Evolutionary conservation across 768 basidiomycete species (phyloP).

Genomic region (Boletus rubescentipes): DNA sequence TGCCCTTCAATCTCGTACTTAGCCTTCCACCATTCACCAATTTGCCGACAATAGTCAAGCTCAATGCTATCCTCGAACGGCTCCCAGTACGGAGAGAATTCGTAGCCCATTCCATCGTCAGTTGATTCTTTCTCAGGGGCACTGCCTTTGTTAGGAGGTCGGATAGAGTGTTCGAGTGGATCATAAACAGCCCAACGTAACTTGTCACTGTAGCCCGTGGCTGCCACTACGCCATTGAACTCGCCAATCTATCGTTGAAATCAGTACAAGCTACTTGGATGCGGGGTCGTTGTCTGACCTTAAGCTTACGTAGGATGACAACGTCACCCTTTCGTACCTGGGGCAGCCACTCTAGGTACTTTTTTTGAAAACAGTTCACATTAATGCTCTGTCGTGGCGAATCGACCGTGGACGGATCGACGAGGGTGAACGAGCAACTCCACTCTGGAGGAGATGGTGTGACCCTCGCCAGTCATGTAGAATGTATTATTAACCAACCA

Average conservation of each 20-base stretch:
- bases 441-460: slow-evolving; percentile 40
- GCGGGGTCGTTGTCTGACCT: slow-evolving; percentile 35
- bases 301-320: slow-evolving; percentile 49
- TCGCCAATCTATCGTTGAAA: slow-evolving; percentile 31
- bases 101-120: slow-evolving; percentile 37
- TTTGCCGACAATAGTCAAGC: slow-evolving; percentile 41
- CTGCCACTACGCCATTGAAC: slow-evolving; percentile 33
- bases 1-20: slow-evolving; percentile 21
- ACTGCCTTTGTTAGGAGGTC: slow-evolving; percentile 37
- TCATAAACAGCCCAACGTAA: slow-evolving; percentile 59
- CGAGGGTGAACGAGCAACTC: slow-evolving; percentile 42
- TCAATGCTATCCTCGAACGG: slow-evolving; percentile 37
- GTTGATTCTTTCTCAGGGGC: slow-evolving; percentile 36
- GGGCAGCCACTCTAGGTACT: slow-evolving; percentile 51
- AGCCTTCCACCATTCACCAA: slow-evolving; percentile 54
- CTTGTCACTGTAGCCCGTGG: slow-evolving; percentile 45
- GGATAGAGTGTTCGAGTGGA: slow-evolving; percentile 35
- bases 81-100: slow-evolving; percentile 46
- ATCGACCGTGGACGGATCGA: slow-evolving; percentile 50
- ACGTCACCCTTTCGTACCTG: slow-evolving; percentile 47
- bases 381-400: slow-evolving; percentile 26
- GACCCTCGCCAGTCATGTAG: background rate
- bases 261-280: background rate
- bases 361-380: slow-evolving; percentile 54
- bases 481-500: slow-evolving; percentile 22